Evolutionary conservation across 2,329 filamentous ascomycete species (phyloP).

Genomic region (Venturia oleaginea): DNA sequence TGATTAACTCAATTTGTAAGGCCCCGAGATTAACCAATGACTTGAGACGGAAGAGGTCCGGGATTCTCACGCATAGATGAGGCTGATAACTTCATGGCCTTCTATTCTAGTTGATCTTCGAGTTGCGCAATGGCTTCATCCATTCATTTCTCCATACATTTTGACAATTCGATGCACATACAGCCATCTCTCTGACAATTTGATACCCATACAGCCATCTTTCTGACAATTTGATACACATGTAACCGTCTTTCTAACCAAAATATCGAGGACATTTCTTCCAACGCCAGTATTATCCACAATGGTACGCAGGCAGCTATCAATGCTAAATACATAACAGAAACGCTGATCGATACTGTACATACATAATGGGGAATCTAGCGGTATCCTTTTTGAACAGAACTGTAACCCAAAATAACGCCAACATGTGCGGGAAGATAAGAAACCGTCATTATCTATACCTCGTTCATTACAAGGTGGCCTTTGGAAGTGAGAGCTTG

Average conservation of each 20-base stretch:
- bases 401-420: neutral
- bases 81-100: constrained; percentile 5
- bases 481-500: constrained; percentile 10
- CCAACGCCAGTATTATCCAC: neutral
- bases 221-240: neutral
- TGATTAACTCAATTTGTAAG: constrained; percentile 5
- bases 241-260: neutral
- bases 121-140: neutral
- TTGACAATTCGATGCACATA: neutral
- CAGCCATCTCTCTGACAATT: neutral
- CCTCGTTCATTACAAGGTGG: neutral
- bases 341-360: constrained; percentile 9
- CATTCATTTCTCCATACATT: neutral
- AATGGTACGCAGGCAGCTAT: constrained; percentile 6
- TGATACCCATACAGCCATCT: too few relatives aligned
- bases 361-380: constrained; percentile 5
- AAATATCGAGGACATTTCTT: neutral
- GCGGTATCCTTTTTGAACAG: neutral
- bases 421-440: neutral
- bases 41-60: neutral
- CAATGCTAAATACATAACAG: neutral
- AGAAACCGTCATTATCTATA: neutral
- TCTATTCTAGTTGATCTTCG: neutral
- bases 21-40: neutral
- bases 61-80: neutral